These are phyloP conservation scores for Euptelea pleiosperma DNA, from an alignment of 164 flowering plant genomes.

Conservation along the genomic window DNA sequence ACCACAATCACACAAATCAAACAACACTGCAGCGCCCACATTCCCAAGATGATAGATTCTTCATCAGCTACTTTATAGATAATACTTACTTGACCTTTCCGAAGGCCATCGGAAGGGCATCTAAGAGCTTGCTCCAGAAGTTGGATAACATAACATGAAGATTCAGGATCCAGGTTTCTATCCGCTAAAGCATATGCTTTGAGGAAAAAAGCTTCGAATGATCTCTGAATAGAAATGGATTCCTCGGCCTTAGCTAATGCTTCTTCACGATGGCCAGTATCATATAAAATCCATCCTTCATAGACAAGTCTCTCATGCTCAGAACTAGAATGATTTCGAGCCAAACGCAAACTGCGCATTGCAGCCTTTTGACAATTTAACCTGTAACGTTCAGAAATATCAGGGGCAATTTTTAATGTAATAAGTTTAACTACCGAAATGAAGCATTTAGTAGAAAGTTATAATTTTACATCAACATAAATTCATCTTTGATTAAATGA, in stretches of 20 bases:
- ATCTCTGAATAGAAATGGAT: slow-evolving; percentile 66
- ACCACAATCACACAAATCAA: slow-evolving; percentile 8
- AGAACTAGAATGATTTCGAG: slow-evolving; percentile 56
- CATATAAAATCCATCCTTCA: slow-evolving; percentile 80
- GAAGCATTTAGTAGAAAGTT: background rate
- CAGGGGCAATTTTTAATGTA: slow-evolving; percentile 2
- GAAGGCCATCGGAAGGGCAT: slow-evolving; percentile 96
- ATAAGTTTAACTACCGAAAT: background rate
- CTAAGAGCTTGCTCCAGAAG: slow-evolving; percentile 87
- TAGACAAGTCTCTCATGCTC: slow-evolving; percentile 65
- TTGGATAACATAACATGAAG: slow-evolving; percentile 64
- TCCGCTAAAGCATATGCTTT: slow-evolving; percentile 76
- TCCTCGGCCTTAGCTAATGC: slow-evolving; percentile 82
- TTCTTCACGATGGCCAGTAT: slow-evolving; percentile 80
- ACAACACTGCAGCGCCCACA: background rate
- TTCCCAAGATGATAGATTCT: background rate
- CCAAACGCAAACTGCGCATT: slow-evolving; percentile 73
- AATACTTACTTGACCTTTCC: slow-evolving; percentile 85
- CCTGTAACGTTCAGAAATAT: slow-evolving; percentile 33
- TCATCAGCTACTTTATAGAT: background rate
- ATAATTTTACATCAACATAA: background rate
- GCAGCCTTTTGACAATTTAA: slow-evolving; percentile 89
- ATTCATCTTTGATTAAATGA: background rate
- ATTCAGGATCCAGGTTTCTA: slow-evolving; percentile 58
- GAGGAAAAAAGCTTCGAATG: slow-evolving; percentile 89